A percentile compares a stretch with the other conserved stretches of the same genome.
Evolutionary conservation across 208 protist genomes (phyloP).

Genomic region (Crithidia expoeki): DNA sequence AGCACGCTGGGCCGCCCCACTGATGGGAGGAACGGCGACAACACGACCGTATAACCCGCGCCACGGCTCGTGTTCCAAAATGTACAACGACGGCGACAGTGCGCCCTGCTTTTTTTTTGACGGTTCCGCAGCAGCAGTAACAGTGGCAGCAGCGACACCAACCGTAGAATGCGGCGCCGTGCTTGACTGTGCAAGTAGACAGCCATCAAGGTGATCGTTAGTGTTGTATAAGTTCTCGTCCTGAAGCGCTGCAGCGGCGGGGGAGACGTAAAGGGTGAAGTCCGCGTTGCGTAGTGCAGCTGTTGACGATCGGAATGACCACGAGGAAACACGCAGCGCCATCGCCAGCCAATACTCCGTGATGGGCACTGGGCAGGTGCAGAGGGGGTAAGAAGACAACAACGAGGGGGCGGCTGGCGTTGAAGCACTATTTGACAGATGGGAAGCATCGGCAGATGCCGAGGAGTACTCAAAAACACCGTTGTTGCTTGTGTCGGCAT

Average conservation of each 20-base stretch:
- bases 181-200: neutral
- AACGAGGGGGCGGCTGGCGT: slow-evolving; percentile 11
- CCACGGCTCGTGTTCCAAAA: slow-evolving; percentile 30
- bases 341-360: slow-evolving; percentile 35
- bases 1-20: slow-evolving; percentile 20
- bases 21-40: slow-evolving; percentile 27
- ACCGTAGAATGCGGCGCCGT: too few relatives aligned
- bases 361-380: slow-evolving; percentile 12
- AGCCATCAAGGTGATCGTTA: neutral
- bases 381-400: slow-evolving; percentile 32
- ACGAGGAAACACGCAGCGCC: slow-evolving; percentile 23
- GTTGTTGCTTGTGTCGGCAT: too few relatives aligned
- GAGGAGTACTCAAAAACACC: too few relatives aligned
- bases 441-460: neutral
- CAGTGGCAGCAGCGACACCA: neutral
- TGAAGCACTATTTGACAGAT: neutral
- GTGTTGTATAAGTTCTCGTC: neutral
- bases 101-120: neutral
- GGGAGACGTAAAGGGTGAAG: slow-evolving; percentile 9
- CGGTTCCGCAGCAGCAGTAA: neutral
- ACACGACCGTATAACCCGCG: slow-evolving; percentile 14
- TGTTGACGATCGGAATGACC: slow-evolving; percentile 18
- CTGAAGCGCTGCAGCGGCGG: neutral
- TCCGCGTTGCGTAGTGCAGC: neutral
- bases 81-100: slow-evolving; percentile 5